phyloP scores from a whole-genome alignment of 2,329 filamentous ascomycete genomes.

The Fusarium caatingaense region DNA sequence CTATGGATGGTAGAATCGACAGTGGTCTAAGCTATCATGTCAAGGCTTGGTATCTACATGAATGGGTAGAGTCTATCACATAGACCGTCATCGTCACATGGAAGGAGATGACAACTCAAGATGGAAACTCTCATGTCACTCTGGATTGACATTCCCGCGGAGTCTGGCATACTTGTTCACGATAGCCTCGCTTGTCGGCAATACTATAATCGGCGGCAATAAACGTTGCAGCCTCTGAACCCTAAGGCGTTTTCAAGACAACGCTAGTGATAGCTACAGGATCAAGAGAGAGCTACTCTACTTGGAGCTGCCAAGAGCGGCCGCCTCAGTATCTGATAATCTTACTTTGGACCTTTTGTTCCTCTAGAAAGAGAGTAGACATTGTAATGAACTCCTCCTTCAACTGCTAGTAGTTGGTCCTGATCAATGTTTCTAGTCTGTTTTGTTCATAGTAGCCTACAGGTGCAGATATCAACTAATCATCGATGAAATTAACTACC shows the following conservation, averaged over 20 bases:
- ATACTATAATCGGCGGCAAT: background rate
- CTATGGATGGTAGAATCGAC: background rate
- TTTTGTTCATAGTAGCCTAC: background rate
- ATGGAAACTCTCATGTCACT: background rate
- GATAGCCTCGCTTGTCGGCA: conserved; percentile 1
- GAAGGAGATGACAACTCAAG: background rate
- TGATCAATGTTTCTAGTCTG: background rate
- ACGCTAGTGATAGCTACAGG: background rate
- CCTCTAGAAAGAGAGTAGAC: background rate
- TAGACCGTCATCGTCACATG: too few relatives aligned
- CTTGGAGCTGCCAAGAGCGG: background rate
- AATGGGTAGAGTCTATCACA: background rate
- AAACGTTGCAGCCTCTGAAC: background rate
- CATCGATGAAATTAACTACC: background rate
- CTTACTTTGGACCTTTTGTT: background rate
- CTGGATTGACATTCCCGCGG: background rate
- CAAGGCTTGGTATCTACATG: background rate
- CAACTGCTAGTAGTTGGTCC: background rate
- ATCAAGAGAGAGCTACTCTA: background rate
- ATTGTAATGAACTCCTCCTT: background rate
- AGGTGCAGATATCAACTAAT: background rate
- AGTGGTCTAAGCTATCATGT: background rate
- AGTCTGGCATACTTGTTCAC: background rate
- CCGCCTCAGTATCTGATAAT: background rate
- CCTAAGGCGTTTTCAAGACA: background rate